Percentiles rank a stretch among this genome's conserved stretches.
Conservation (phyloP, 2,329 filamentous ascomycete genomes). For the Penicillium sp. region DNA sequence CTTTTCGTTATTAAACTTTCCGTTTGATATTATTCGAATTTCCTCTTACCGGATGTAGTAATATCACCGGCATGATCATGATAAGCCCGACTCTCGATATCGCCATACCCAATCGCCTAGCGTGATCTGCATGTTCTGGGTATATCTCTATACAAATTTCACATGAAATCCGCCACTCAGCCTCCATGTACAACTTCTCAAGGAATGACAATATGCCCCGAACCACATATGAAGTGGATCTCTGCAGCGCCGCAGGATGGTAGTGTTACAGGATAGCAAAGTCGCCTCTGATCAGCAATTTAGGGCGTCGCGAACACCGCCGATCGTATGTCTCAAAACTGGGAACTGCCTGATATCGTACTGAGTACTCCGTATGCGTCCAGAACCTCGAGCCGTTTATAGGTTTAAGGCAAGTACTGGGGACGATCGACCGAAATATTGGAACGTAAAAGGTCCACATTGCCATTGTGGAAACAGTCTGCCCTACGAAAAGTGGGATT, state of each 20-base stretch:
- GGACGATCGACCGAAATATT: not conserved
- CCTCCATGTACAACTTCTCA: not conserved
- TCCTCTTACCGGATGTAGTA: not conserved
- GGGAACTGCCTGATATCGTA: not conserved
- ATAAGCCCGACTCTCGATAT: not conserved
- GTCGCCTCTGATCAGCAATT: not conserved
- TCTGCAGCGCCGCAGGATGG: not conserved
- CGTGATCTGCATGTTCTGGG: not conserved
- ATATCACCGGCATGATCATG: not conserved
- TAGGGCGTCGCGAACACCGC: not conserved
- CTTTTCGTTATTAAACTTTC: not conserved
- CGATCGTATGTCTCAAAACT: not conserved
- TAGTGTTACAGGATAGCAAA: not conserved
- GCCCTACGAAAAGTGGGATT: not conserved
- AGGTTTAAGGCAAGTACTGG: not conserved
- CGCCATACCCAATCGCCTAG: no score
- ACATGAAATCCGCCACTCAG: not conserved
- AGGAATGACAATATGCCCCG: no score
- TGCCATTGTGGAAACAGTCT: not conserved
- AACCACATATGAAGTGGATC: not conserved
- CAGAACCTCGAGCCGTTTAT: not conserved
- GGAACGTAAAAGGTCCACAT: not conserved
- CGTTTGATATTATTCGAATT: not conserved
- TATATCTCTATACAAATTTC: not conserved
- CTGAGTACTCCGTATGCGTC: not conserved